Evolutionary conservation across 1,284 basidiomycete genomes (phyloP).

Genomic region (Ganoderma sp.): DNA sequence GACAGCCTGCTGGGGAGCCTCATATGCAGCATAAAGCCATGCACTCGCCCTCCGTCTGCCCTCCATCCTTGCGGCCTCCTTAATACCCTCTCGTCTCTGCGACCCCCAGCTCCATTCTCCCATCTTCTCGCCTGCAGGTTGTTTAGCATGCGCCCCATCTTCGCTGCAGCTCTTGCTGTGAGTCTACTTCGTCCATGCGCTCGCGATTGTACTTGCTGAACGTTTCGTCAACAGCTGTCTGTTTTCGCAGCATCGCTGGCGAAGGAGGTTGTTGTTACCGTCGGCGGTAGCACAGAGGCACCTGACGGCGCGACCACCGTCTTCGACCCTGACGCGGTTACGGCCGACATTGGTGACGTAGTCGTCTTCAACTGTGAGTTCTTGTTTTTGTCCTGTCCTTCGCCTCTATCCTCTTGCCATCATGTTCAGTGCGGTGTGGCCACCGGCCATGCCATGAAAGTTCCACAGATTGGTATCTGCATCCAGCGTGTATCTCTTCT

Average conservation of each 20-base stretch:
- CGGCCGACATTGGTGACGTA: slow-evolving; percentile 53
- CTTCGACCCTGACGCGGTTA: slow-evolving; percentile 54
- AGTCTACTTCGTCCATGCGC: slow-evolving; percentile 16
- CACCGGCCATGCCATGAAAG: not conserved
- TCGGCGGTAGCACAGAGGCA: slow-evolving; percentile 50
- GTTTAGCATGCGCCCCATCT: slow-evolving; percentile 30
- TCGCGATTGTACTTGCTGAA: not conserved
- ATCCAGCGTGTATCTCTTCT: not conserved
- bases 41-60: not conserved
- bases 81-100: not conserved
- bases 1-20: not conserved
- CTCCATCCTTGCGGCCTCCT: not conserved
- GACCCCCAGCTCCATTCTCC: slow-evolving; percentile 12
- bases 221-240: slow-evolving; percentile 27
- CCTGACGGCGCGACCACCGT: slow-evolving; percentile 48
- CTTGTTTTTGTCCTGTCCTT: not conserved
- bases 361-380: slow-evolving; percentile 62
- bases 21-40: not conserved
- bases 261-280: slow-evolving; percentile 51
- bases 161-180: slow-evolving; percentile 29
- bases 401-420: not conserved
- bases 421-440: not conserved
- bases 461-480: not conserved
- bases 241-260: slow-evolving; percentile 38
- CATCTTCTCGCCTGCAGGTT: slow-evolving; percentile 14